These are phyloP conservation scores for Elongisporangium anandrum DNA, from an alignment of 352 stramenopile genomes.

Conservation along the genomic window DNA sequence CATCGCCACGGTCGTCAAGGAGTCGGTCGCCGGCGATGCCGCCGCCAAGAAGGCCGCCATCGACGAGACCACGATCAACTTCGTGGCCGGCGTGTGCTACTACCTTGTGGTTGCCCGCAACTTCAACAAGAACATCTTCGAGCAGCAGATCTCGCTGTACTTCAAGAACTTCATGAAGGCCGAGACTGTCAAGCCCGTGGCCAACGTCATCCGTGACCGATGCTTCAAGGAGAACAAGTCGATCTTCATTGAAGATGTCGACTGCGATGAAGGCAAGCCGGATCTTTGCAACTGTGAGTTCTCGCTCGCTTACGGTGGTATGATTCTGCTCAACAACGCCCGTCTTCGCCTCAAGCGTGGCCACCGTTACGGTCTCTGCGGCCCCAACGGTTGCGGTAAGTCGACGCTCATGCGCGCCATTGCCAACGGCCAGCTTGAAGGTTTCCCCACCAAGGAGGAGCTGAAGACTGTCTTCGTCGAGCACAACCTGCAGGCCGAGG, in stretches of 20 bases:
- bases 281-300: conserved; percentile 99
- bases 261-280: conserved; percentile 96
- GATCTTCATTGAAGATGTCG: conserved; percentile 93
- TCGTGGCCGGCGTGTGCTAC: conserved; percentile 77
- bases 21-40: conserved; percentile 74
- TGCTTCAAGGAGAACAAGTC: conserved; percentile 90
- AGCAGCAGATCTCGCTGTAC: conserved; percentile 88
- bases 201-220: conserved; percentile 73
- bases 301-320: conserved; percentile 95
- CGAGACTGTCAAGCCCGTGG: conserved; percentile 57
- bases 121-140: conserved; percentile 95
- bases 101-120: conserved; percentile 87
- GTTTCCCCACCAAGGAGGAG: conserved; percentile 93
- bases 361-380: conserved; percentile 93
- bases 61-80: conserved; percentile 90
- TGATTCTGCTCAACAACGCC: conserved; percentile 90
- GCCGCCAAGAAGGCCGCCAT: conserved; percentile 83
- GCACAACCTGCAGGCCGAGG: conserved; percentile 94
- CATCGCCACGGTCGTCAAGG: conserved; percentile 71
- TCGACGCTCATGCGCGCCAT: conserved; percentile 97
- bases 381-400: conserved; percentile 92
- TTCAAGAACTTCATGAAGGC: conserved; percentile 82
- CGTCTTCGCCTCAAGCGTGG: conserved; percentile 90
- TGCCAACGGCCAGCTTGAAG: conserved; percentile 94
- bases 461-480: conserved; percentile 96